These are phyloP conservation scores for Tulasnella sp. DNA, from an alignment of 768 basidiomycete species.

Conservation along the genomic window DNA sequence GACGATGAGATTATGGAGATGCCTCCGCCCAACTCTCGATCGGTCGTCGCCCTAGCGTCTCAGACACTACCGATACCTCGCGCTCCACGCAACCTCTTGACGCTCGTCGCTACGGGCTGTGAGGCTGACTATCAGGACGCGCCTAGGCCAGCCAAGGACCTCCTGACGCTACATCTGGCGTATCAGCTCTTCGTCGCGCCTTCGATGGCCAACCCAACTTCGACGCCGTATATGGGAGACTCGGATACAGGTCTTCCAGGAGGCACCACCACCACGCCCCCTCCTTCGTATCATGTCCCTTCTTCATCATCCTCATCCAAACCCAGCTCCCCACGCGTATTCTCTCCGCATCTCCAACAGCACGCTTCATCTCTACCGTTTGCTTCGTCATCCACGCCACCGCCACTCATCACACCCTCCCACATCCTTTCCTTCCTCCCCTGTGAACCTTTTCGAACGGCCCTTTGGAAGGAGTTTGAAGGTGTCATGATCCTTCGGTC, in stretches of 20 bases:
- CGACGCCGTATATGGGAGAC: not conserved
- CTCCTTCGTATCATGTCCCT: not conserved
- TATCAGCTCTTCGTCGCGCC: conserved; percentile 6
- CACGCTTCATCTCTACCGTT: not conserved
- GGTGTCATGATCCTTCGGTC: conserved; percentile 5
- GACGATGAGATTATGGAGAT: not conserved
- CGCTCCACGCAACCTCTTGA: not conserved
- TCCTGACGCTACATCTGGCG: not conserved
- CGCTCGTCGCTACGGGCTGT: not conserved
- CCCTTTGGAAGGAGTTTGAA: conserved; percentile 5
- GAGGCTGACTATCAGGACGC: conserved; percentile 9
- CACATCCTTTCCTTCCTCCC: conserved; percentile 1
- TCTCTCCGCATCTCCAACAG: not conserved
- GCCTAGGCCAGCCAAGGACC: conserved; percentile 7
- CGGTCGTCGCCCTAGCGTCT: not conserved
- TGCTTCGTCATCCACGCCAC: not conserved
- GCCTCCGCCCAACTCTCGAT: not conserved
- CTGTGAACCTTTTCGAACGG: not conserved
- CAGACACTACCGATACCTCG: not conserved
- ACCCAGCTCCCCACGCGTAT: not conserved
- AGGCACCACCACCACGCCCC: too few relatives aligned
- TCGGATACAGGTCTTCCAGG: too few relatives aligned
- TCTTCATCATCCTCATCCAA: not conserved
- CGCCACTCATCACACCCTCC: conserved; percentile 1
- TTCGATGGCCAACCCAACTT: not conserved